phyloP scores from a whole-genome alignment of 2,329 filamentous ascomycete species.

The Penicillium sp. region DNA sequence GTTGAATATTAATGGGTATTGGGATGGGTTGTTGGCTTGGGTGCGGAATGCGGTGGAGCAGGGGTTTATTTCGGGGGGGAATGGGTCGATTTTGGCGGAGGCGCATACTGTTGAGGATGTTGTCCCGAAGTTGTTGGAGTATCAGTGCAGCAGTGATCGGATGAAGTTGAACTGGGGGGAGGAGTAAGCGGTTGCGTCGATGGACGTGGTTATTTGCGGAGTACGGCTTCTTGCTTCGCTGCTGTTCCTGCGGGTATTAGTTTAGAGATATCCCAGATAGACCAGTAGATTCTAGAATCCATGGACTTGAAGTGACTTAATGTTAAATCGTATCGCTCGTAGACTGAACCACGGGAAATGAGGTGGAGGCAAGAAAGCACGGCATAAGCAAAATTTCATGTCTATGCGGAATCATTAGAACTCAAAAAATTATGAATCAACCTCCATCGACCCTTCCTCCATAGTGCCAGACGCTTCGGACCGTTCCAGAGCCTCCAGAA shows the following conservation, averaged over 20 bases:
- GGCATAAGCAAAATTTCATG: slow-evolving; percentile 30
- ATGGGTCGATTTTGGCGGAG: slow-evolving; percentile 76
- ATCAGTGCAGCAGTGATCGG: slow-evolving; percentile 72
- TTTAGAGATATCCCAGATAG: slow-evolving; percentile 6
- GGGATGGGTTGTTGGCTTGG: slow-evolving; percentile 84
- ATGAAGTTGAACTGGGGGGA: slow-evolving; percentile 82
- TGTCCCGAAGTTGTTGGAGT: slow-evolving; percentile 68
- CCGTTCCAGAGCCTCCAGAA: slow-evolving; percentile 71
- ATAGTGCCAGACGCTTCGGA: slow-evolving; percentile 45
- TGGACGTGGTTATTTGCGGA: background rate
- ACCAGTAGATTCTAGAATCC: slow-evolving; percentile 7
- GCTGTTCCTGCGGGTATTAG: background rate
- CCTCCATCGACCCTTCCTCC: slow-evolving; percentile 57
- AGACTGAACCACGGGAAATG: background rate
- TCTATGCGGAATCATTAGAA: slow-evolving; percentile 34
- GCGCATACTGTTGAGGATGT: slow-evolving; percentile 73
- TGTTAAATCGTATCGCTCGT: background rate
- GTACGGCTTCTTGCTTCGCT: background rate
- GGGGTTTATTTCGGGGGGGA: slow-evolving; percentile 73
- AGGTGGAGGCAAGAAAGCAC: background rate
- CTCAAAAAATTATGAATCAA: slow-evolving; percentile 49
- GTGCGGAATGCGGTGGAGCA: slow-evolving; percentile 71
- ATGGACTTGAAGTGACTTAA: background rate
- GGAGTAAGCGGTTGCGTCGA: slow-evolving; percentile 46
- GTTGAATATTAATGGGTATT: slow-evolving; percentile 88